Evolutionary conservation across 208 protist species (phyloP).

Genomic region (Trypanosoma cruzi): DNA sequence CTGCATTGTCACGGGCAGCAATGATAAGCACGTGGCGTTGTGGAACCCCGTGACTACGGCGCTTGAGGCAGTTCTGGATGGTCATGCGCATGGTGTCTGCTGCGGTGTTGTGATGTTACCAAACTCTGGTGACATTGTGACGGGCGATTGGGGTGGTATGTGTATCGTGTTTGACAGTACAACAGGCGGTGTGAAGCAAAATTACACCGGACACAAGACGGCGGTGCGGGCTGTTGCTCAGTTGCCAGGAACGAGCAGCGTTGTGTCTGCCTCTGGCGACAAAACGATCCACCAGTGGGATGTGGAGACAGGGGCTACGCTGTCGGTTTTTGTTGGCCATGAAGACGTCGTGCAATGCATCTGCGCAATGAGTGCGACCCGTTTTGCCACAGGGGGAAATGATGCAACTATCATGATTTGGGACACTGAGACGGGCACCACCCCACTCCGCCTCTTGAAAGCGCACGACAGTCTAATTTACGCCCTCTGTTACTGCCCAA

Average conservation of each 20-base stretch:
- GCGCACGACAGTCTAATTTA: constrained; percentile 80
- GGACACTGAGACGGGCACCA: constrained; percentile 15
- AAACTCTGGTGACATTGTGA: constrained; percentile 59
- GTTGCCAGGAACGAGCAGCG: constrained; percentile 41
- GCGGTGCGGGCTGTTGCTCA: constrained; percentile 68
- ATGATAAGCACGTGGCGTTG: constrained; percentile 76
- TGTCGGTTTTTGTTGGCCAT: constrained; percentile 54
- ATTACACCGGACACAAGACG: constrained; percentile 56
- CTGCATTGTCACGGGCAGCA: constrained; percentile 68
- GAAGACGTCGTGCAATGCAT: constrained; percentile 73
- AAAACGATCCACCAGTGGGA: constrained; percentile 86
- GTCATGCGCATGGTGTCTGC: constrained; percentile 60
- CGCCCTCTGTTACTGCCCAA: constrained; percentile 48
- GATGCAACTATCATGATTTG: constrained; percentile 66
- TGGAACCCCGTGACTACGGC: constrained; percentile 46
- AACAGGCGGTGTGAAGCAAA: constrained; percentile 49
- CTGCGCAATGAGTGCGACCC: constrained; percentile 42
- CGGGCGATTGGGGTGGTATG: constrained; percentile 69
- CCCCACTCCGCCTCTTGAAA: constrained; percentile 27
- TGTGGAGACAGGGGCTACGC: constrained; percentile 40
- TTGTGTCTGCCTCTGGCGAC: constrained; percentile 78
- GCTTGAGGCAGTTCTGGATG: constrained; percentile 73
- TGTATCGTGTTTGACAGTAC: constrained; percentile 65
- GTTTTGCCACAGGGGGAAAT: constrained; percentile 70
- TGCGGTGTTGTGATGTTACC: constrained; percentile 43